Base-by-base conservation (phyloP, 2,329 filamentous ascomycete genomes). In the Stagonosporopsis rhizophila region DNA sequence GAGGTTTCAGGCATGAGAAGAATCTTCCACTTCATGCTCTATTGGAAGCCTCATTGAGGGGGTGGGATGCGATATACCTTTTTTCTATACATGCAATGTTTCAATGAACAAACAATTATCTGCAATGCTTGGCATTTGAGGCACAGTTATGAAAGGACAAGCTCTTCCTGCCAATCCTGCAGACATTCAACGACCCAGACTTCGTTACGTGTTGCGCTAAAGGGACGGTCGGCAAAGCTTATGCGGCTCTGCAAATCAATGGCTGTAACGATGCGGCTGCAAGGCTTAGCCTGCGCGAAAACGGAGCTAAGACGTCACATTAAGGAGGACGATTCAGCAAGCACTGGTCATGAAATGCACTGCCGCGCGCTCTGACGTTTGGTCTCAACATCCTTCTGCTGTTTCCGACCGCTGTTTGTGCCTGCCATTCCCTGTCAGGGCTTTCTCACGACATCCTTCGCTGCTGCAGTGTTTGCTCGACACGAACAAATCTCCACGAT, bases 211-310 rank as follows among this genome's bases (percentile, higher is more conserved):
- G 47, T 37, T 46, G 50, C 49, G 45, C 55, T 53, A 53, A 45
- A 50, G 39, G 44, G 44, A 32, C 5, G 15, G 23, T 30, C 49
- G 45, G 55, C 55, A 53, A 27, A 23, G 37, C 25, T 45, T 28
- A 17, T 50, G 55, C 50, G 50, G 49, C 50, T 58, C 55, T 48
- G 50, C 49, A 53, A 30, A 48, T 58, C 49, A 52, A 25, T 53
- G 55, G 55, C 55, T 58, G 50, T 25, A 45, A 9, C 23, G 32
- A 17, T 57, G 44, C 49, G 39, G 54, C 39, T 25, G 19, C 39
- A 52, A 38, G 50, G 41, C 44, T 53, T 58, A 53, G 49, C 41
- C 7, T 38, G 45, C 23, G 9, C 30, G 19, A 19, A 52, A 50
- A 40, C 14, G 17, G 22, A 11, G 35, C 55, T 53, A 53, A 45